Base-by-base conservation (phyloP, 2,329 filamentous ascomycete genomes). In the Pleurostoma richardsiae region DNA sequence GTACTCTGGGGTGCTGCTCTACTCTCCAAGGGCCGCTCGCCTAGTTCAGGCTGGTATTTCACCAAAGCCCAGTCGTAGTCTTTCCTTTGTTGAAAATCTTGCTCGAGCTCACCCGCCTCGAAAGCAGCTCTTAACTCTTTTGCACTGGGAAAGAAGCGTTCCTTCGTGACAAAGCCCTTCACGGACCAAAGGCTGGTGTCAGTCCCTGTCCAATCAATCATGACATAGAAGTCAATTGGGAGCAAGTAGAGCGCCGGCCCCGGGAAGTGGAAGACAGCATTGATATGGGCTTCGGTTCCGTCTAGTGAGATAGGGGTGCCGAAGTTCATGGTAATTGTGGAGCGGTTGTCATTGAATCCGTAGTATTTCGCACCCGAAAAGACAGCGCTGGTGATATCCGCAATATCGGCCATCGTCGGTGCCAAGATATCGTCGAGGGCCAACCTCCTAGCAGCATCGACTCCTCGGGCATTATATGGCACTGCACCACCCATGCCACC, bases 141-240 rank as follows among this genome's bases (percentile, higher is more conserved):
- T 2, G 74, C 74, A 1, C 46, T 52, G 33, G 71, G 61, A 57
- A 80, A 74, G 27, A 52, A 41, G 4, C 65, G 67, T n/a, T 76
- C 65, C 1, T 71, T 73, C 4, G 71, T 71, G 30, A 66, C 57
- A 53, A 80, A 83, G 2, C 72, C 73, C 19, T 68, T 63, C 0
- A 78, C 56, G 10, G 56, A 63, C 79, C 79, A 82, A 31, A 72
- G 61, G 10, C 65, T 63, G 6, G 72, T 69, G 49, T 80, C 71
- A 5, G 72, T 66, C 0, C 74, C 73, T 0, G 74, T 79, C 1
- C 78, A 57, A 50, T 82, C 72, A 3, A 63, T 59, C 54, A 65
- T 64, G 54, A 71, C 61, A 45, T 62, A 69, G 1, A 78, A 53
- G 2, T 71, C 70, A 2, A 72, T 68, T 2, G 74, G 73, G 7